phyloP scores from a whole-genome alignment of 1,284 basidiomycete species.

The Xerocomus minutiporus region DNA sequence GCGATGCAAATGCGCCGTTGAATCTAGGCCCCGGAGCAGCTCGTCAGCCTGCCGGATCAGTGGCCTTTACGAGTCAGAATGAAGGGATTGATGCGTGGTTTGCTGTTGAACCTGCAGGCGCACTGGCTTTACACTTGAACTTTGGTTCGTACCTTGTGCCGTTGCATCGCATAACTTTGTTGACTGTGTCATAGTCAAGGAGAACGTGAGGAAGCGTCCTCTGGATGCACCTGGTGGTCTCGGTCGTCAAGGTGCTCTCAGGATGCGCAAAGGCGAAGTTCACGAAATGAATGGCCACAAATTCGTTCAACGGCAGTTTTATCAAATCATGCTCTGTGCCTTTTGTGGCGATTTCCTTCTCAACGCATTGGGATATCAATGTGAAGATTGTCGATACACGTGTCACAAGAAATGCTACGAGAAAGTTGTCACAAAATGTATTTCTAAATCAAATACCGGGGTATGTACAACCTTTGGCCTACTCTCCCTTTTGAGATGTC shows the following conservation, averaged over 20 bases:
- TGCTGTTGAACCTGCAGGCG: slow-evolving; percentile 96
- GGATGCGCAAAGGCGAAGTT: slow-evolving; percentile 97
- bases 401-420: slow-evolving; percentile 99
- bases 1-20: slow-evolving; percentile 57
- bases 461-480: slow-evolving; percentile 45
- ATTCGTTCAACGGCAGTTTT: slow-evolving; percentile 96
- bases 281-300: slow-evolving; percentile 99
- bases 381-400: slow-evolving; percentile 98
- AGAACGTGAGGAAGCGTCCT: slow-evolving; percentile 92
- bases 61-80: slow-evolving; percentile 32
- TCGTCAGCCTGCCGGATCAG: slow-evolving; percentile 26
- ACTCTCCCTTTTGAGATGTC: slow-evolving; percentile 4
- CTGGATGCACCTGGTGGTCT: slow-evolving; percentile 86
- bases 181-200: slow-evolving; percentile 67
- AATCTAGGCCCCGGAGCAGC: slow-evolving; percentile 38
- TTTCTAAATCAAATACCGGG: slow-evolving; percentile 92
- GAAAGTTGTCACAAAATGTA: slow-evolving; percentile 99
- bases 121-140: slow-evolving; percentile 80
- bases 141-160: slow-evolving; percentile 63
- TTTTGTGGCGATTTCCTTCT: slow-evolving; percentile 97
- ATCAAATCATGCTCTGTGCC: slow-evolving; percentile 97
- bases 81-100: slow-evolving; percentile 98
- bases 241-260: slow-evolving; percentile 95
- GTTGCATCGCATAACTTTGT: slow-evolving; percentile 5
- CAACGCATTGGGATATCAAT: slow-evolving; percentile 96